These are phyloP conservation scores for Actinomortierella wolfii DNA, from an alignment of 371 early-diverging fungal species.

Conservation along the genomic window DNA sequence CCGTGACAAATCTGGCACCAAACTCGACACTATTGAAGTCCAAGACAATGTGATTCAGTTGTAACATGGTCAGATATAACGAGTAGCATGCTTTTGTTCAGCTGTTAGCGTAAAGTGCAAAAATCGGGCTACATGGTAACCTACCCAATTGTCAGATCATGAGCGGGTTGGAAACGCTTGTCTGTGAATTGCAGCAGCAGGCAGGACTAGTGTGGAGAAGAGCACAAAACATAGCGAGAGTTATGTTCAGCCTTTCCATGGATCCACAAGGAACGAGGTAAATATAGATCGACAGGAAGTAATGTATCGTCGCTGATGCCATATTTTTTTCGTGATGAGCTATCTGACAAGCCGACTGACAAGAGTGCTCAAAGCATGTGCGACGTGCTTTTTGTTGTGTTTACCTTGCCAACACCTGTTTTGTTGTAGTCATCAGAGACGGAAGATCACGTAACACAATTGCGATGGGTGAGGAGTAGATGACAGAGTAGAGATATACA, in stretches of 20 bases:
- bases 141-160: conserved; percentile 87
- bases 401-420: conserved; percentile 78
- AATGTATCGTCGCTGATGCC: no score
- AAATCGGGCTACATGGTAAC: conserved; percentile 1
- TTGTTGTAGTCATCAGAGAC: neutral
- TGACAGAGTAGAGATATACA: neutral
- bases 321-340: no score
- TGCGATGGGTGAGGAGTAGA: conserved; percentile 6
- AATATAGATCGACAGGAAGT: no score
- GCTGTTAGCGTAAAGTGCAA: neutral
- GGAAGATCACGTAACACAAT: conserved; percentile 2
- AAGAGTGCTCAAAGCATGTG: neutral
- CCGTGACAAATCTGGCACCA: conserved; percentile 78
- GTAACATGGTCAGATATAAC: no score
- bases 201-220: conserved; percentile 62
- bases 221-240: conserved; percentile 4
- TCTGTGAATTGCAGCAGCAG: conserved; percentile 84
- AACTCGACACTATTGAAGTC: conserved; percentile 69
- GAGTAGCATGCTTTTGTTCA: conserved; percentile 6
- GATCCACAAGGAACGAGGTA: no score
- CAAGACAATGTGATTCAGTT: conserved; percentile 4
- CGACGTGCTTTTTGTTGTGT: conserved; percentile 1
- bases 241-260: neutral
- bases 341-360: no score
- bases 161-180: conserved; percentile 80